These are phyloP conservation scores for Talaromyces sp. DNA, from an alignment of 2,329 filamentous ascomycete species.

Conservation along the genomic window DNA sequence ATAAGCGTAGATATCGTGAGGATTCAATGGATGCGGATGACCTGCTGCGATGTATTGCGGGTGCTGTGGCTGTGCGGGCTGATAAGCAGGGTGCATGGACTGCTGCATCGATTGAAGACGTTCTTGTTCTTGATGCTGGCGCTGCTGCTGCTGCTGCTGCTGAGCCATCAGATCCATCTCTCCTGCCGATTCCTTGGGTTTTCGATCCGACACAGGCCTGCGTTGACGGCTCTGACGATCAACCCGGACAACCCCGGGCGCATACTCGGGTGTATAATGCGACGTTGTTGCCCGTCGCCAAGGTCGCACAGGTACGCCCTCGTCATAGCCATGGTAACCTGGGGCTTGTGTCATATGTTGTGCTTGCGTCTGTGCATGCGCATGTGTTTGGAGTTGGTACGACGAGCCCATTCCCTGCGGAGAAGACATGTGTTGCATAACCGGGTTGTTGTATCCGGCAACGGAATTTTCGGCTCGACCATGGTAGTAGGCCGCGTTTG, in stretches of 20 bases:
- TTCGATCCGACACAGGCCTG: conserved; percentile 19
- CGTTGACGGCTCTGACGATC: conserved; percentile 22
- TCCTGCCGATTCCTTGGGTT: conserved; percentile 15
- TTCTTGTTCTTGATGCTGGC: conserved; percentile 9
- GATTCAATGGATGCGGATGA: conserved; percentile 3
- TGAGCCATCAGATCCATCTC: conserved; percentile 2
- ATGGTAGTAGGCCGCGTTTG: conserved; percentile 25
- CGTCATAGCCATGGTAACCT: conserved; percentile 7
- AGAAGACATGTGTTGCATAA: conserved; percentile 26
- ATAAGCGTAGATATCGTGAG: conserved; percentile 17
- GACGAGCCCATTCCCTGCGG: conserved; percentile 22
- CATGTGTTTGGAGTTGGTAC: conserved; percentile 18
- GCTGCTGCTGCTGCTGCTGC: conserved; percentile 13
- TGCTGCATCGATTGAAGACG: conserved; percentile 15
- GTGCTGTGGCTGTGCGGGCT: conserved; percentile 14
- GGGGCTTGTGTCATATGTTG: not conserved
- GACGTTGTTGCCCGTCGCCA: conserved; percentile 31
- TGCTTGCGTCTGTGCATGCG: conserved; percentile 9
- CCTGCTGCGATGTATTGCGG: conserved; percentile 24
- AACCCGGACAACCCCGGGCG: conserved; percentile 19
- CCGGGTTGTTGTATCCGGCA: conserved; percentile 22
- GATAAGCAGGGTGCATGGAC: conserved; percentile 19
- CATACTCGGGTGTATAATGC: conserved; percentile 24
- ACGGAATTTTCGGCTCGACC: conserved; percentile 22
- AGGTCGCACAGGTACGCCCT: conserved; percentile 18